phyloP scores from a whole-genome alignment of 768 basidiomycete genomes.

The Mycena olivaceomarginata region DNA sequence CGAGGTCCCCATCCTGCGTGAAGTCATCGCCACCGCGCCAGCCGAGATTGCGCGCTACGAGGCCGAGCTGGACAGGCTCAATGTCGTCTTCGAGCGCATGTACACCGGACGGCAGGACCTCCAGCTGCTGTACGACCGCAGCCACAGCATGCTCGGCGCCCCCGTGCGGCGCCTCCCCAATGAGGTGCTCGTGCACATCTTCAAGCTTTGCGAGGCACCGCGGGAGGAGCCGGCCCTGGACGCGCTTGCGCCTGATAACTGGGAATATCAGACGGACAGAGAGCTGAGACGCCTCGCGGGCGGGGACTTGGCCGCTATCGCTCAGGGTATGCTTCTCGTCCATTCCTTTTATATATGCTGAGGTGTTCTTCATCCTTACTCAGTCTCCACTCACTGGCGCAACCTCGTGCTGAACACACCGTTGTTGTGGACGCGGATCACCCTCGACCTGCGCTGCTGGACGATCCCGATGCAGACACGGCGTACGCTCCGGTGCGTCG shows the following conservation, averaged over 20 bases:
- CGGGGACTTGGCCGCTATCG: not conserved
- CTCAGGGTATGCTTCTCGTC: not conserved
- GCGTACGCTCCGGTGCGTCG: not conserved
- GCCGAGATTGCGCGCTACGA: slow-evolving; percentile 13
- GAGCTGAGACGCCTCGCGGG: slow-evolving; percentile 20
- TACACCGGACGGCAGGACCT: not conserved
- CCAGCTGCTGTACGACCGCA: not conserved
- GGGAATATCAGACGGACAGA: not conserved
- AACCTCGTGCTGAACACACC: not conserved
- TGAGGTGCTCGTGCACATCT: slow-evolving; percentile 20
- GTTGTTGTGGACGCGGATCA: slow-evolving; percentile 10
- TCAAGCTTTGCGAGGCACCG: not conserved
- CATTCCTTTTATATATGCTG: too few relatives aligned
- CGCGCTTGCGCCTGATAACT: not conserved
- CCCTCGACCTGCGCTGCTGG: slow-evolving; percentile 33
- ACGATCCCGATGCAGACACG: not conserved
- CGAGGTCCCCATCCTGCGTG: not conserved
- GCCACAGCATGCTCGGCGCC: not conserved
- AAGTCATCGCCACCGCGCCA: not conserved
- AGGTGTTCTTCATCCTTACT: too few relatives aligned
- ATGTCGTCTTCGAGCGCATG: not conserved
- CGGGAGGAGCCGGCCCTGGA: not conserved
- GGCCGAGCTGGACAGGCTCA: not conserved
- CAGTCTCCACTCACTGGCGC: slow-evolving; percentile 20
- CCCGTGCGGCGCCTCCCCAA: slow-evolving; percentile 10